Percentiles rank a stretch among this genome's conserved stretches.
phyloP scores from a whole-genome alignment of 208 protist species.

The Trypanosoma brucei region DNA sequence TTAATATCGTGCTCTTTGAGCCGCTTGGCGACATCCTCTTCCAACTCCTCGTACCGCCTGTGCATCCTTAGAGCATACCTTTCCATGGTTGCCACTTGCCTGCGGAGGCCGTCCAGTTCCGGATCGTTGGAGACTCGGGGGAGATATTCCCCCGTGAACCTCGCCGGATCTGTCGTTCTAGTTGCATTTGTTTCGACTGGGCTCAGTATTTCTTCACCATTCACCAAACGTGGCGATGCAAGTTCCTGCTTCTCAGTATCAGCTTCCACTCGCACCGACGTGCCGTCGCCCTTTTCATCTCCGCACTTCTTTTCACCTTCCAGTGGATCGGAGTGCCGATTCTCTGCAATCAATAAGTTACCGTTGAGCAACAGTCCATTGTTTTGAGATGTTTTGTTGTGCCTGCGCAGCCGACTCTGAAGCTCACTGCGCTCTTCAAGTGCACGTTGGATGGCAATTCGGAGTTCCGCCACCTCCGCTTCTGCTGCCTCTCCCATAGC shows the following conservation, averaged over 20 bases:
- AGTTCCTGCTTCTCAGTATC: too few relatives aligned
- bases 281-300: too few relatives aligned
- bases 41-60: slow-evolving; percentile 30
- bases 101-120: slow-evolving; percentile 12
- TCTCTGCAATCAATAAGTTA: too few relatives aligned
- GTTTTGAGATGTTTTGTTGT: neutral
- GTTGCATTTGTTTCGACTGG: neutral
- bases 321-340: too few relatives aligned
- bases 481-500: neutral
- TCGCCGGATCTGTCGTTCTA: neutral
- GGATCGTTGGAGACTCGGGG: slow-evolving; percentile 6
- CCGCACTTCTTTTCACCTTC: too few relatives aligned
- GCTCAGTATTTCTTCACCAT: too few relatives aligned
- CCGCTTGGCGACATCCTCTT: slow-evolving; percentile 36
- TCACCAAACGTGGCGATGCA: too few relatives aligned
- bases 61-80: slow-evolving; percentile 28
- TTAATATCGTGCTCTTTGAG: slow-evolving; percentile 38
- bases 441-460: neutral
- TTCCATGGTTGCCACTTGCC: slow-evolving; percentile 10
- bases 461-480: slow-evolving; percentile 5
- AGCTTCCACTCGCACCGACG: too few relatives aligned
- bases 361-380: too few relatives aligned
- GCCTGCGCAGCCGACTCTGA: neutral
- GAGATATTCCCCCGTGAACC: neutral
- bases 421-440: neutral